phyloP scores from a whole-genome alignment of 1,139 yeast genomes.

The Suhomyces bribrorum region DNA sequence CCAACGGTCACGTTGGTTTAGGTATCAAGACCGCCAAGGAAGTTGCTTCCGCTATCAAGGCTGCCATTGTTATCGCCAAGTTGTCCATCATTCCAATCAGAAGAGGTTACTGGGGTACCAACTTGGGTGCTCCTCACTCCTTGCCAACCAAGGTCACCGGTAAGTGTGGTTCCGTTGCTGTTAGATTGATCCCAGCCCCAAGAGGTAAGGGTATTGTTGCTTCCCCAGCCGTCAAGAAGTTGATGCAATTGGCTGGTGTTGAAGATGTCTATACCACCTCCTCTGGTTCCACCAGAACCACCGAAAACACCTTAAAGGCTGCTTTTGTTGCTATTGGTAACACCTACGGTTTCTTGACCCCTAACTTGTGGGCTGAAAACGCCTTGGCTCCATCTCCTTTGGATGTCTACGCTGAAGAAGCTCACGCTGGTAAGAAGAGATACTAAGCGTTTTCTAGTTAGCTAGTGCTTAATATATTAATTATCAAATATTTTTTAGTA shows the following conservation, averaged over 20 bases:
- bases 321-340: slow-evolving; percentile 99
- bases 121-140: slow-evolving; percentile 99
- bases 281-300: slow-evolving; percentile 99
- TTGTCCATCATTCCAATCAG: slow-evolving; percentile 98
- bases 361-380: slow-evolving; percentile 94
- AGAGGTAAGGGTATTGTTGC: slow-evolving; percentile 99
- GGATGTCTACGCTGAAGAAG: slow-evolving; percentile 89
- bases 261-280: slow-evolving; percentile 99
- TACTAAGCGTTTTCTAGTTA: slow-evolving; percentile 37
- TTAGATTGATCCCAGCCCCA: slow-evolving; percentile 99
- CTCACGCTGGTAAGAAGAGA: slow-evolving; percentile 70
- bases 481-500: background rate
- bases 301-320: slow-evolving; percentile 99
- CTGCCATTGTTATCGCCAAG: slow-evolving; percentile 99
- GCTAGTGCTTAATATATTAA: slow-evolving; percentile 3
- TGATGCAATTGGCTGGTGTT: slow-evolving; percentile 99
- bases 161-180: slow-evolving; percentile 99
- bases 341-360: slow-evolving; percentile 99
- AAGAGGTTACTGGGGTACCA: slow-evolving; percentile 99
- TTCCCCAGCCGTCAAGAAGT: slow-evolving; percentile 98
- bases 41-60: slow-evolving; percentile 99
- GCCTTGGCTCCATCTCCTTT: slow-evolving; percentile 89
- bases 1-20: slow-evolving; percentile 99
- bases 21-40: slow-evolving; percentile 99
- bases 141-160: slow-evolving; percentile 97